A percentile compares a stretch with the other conserved stretches of the same genome.
Evolutionary conservation across 495 filamentous ascomycete genomes (phyloP).

Genomic region (Copromyces sp.): DNA sequence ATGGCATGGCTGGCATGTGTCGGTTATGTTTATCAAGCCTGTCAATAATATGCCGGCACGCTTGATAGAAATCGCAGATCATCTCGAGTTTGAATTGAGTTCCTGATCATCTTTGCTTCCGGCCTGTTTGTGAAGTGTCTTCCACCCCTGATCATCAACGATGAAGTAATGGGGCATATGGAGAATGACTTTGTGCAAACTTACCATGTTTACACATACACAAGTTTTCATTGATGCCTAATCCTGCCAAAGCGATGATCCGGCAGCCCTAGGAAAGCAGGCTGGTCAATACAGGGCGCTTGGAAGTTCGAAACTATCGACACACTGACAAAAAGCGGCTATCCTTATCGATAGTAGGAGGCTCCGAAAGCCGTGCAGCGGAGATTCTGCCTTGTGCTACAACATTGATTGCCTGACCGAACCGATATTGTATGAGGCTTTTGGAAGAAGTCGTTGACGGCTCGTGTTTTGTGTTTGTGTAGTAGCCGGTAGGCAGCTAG

Average conservation of each 20-base stretch:
- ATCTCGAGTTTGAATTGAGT: neutral
- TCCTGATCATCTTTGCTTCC: neutral
- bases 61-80: neutral
- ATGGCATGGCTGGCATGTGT: neutral
- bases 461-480: neutral
- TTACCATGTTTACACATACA: neutral
- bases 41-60: neutral
- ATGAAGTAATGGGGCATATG: neutral
- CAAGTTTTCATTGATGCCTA: neutral
- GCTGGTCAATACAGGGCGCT: neutral
- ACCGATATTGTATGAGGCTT: neutral
- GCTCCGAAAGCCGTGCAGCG: neutral
- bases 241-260: neutral
- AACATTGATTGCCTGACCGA: neutral
- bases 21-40: neutral
- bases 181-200: neutral
- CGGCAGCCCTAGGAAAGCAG: neutral
- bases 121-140: neutral
- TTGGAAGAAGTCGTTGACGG: neutral
- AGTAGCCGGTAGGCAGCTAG: neutral
- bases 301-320: neutral
- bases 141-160: neutral
- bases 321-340: neutral
- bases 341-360: neutral
- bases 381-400: neutral